These are phyloP conservation scores for Hirsutella thompsonii DNA, from an alignment of 2,329 filamentous ascomycete species.

Conservation along the genomic window DNA sequence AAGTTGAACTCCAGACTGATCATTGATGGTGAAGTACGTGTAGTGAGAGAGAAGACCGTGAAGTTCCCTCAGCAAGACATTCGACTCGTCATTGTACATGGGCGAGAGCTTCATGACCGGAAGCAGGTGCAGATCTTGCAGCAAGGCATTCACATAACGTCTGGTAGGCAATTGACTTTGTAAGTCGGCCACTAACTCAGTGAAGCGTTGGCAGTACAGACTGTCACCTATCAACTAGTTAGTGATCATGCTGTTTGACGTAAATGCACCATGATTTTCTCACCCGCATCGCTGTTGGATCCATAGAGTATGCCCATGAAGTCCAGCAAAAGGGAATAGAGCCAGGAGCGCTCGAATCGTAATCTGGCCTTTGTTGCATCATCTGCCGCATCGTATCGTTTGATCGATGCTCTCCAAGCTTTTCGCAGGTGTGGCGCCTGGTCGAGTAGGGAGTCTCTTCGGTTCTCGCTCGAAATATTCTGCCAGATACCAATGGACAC, in stretches of 20 bases:
- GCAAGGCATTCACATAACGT: conserved; percentile 79
- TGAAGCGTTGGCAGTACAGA: conserved; percentile 81
- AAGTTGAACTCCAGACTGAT: conserved; percentile 71
- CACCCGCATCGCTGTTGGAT: conserved; percentile 32
- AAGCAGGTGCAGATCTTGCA: conserved; percentile 76
- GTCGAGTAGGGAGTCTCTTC: conserved; percentile 60
- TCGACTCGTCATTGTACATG: conserved; percentile 61
- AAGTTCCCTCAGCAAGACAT: conserved; percentile 69
- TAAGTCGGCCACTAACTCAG: conserved; percentile 81
- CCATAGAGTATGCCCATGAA: conserved; percentile 66
- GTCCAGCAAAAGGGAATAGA: conserved; percentile 74
- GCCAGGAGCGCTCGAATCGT: conserved; percentile 86
- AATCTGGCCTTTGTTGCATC: conserved; percentile 64
- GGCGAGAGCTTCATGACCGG: conserved; percentile 68
- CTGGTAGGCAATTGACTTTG: conserved; percentile 89
- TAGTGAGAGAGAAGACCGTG: conserved; percentile 75
- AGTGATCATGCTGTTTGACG: conserved; percentile 4
- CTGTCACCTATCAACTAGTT: conserved; percentile 41
- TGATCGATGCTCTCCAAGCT: conserved; percentile 77
- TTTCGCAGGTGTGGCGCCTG: conserved; percentile 67
- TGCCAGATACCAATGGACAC: conserved; percentile 96
- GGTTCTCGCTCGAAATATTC: conserved; percentile 67
- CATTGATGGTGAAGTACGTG: conserved; percentile 78
- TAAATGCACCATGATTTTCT: conserved; percentile 4
- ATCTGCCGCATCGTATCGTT: conserved; percentile 80